These are phyloP conservation scores for Xylariaceae sp. DNA, from an alignment of 2,329 filamentous ascomycete species.

Conservation along the genomic window DNA sequence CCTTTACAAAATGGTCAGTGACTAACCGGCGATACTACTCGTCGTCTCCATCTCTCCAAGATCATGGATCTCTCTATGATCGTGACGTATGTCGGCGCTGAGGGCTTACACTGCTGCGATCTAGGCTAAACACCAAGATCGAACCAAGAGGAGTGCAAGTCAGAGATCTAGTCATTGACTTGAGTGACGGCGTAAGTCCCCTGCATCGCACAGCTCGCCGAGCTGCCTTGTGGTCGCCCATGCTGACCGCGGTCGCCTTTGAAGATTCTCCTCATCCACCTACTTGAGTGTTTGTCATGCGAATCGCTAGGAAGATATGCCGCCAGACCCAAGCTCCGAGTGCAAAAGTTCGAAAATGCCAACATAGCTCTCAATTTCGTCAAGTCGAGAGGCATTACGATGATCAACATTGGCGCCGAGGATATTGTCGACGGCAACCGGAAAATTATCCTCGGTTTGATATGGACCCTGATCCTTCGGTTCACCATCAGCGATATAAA, in stretches of 20 bases:
- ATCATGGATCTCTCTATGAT: conserved; percentile 17
- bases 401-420: conserved; percentile 97
- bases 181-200: conserved; percentile 81
- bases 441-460: conserved; percentile 94
- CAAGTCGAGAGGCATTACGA: conserved; percentile 82
- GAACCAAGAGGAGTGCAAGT: conserved; percentile 72
- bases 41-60: not conserved
- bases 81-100: not conserved
- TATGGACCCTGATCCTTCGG: conserved; percentile 95
- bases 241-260: conserved; percentile 6
- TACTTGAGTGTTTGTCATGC: conserved; percentile 90
- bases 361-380: conserved; percentile 94
- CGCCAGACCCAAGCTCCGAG: conserved; percentile 88
- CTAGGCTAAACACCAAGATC: conserved; percentile 93
- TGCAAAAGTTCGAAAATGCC: conserved; percentile 97
- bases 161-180: conserved; percentile 79
- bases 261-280: conserved; percentile 89
- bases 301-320: conserved; percentile 97
- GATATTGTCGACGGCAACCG: conserved; percentile 97
- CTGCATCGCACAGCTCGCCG: not conserved
- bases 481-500: conserved; percentile 99
- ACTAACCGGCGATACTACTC: not conserved
- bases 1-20: conserved; percentile 90
- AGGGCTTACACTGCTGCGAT: conserved; percentile 24
- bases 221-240: not conserved